These are phyloP conservation scores for Candida sanyaensis DNA, from an alignment of 1,139 yeast genomes.

Conservation along the genomic window DNA sequence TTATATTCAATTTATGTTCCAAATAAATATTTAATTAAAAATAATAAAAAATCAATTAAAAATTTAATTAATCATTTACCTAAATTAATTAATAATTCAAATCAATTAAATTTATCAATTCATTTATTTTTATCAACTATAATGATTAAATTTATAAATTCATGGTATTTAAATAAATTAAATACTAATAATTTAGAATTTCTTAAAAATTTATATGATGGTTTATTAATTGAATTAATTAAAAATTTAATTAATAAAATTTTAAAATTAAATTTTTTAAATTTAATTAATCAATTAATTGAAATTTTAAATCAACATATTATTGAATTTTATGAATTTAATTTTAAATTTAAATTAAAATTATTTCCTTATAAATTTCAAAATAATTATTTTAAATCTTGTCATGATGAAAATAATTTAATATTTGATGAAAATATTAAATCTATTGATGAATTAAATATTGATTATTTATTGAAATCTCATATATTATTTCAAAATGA, in stretches of 20 bases:
- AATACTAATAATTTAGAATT: constrained; percentile 43
- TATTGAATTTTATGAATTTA: too few relatives aligned
- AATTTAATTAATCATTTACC: constrained; percentile 33
- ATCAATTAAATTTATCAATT: constrained; percentile 32
- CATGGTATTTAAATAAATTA: constrained; percentile 43
- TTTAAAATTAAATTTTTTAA: constrained; percentile 15
- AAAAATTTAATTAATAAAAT: constrained; percentile 25
- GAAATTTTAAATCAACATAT: constrained; percentile 31
- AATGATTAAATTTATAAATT: constrained; percentile 33
- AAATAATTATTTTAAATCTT: constrained; percentile 13
- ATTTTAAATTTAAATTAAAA: too few relatives aligned
- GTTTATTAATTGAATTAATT: constrained; percentile 30
- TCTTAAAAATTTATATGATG: constrained; percentile 28
- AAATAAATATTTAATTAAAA: constrained; percentile 27
- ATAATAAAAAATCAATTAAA: constrained; percentile 23
- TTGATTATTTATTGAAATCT: constrained; percentile 14
- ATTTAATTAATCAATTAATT: constrained; percentile 26
- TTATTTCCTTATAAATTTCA: constrained; percentile 17
- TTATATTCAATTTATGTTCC: constrained; percentile 39
- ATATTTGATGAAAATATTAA: constrained; percentile 11
- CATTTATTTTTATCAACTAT: constrained; percentile 40
- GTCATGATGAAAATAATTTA: constrained; percentile 9
- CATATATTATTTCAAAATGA: constrained; percentile 22
- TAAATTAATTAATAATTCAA: constrained; percentile 13
- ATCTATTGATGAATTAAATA: constrained; percentile 13